phyloP scores from a whole-genome alignment of 345 rosid genomes.

The Noccaea bulbosa region DNA sequence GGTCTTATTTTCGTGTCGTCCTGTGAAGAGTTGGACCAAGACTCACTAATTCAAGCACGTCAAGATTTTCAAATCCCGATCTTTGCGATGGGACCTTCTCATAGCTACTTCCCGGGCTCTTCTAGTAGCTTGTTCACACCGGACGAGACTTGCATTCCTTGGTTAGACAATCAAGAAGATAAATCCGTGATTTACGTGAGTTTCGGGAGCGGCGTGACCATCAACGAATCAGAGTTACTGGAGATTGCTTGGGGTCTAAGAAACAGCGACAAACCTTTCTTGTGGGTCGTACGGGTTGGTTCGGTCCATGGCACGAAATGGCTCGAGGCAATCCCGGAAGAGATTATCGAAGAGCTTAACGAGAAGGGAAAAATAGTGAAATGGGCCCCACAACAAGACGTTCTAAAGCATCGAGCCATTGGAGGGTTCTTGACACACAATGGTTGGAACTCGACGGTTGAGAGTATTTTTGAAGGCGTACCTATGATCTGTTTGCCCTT shows the following conservation, averaged over 20 bases:
- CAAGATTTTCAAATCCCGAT: slow-evolving; percentile 42
- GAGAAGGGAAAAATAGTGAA: slow-evolving; percentile 48
- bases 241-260: slow-evolving; percentile 60
- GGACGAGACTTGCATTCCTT: slow-evolving; percentile 48
- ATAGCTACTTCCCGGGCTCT: slow-evolving; percentile 30
- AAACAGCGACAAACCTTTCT: slow-evolving; percentile 47
- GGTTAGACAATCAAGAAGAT: slow-evolving; percentile 55
- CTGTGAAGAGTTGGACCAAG: slow-evolving; percentile 62
- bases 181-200: slow-evolving; percentile 56
- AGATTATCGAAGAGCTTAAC: slow-evolving; percentile 22
- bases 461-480: slow-evolving; percentile 38
- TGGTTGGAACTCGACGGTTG: slow-evolving; percentile 44
- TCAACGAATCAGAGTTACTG: slow-evolving; percentile 36
- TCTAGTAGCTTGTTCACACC: slow-evolving; percentile 43
- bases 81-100: slow-evolving; percentile 66
- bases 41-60: slow-evolving; percentile 52
- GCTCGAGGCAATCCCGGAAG: slow-evolving; percentile 13
- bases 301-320: slow-evolving; percentile 1
- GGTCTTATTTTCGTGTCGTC: slow-evolving; percentile 58
- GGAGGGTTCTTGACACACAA: slow-evolving; percentile 42
- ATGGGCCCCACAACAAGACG: slow-evolving; percentile 39
- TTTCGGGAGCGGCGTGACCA: slow-evolving; percentile 48
- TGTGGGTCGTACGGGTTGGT: slow-evolving; percentile 51
- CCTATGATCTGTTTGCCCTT: slow-evolving; percentile 42
- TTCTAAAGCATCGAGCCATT: slow-evolving; percentile 36